These are phyloP conservation scores for Kandelia obovata DNA, from an alignment of 345 rosid species.

Conservation along the genomic window DNA sequence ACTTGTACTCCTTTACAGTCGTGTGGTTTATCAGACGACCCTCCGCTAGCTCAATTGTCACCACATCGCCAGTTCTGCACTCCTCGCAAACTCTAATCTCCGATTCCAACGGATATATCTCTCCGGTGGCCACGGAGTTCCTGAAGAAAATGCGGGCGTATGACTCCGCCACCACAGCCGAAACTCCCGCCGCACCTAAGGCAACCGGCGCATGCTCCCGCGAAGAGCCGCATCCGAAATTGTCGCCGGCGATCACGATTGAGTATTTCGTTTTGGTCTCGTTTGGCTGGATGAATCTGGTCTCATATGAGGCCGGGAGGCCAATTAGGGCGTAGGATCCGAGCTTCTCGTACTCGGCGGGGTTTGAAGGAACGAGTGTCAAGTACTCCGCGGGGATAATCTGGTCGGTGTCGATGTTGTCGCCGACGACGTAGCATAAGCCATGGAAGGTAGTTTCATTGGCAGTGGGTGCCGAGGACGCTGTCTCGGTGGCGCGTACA, in stretches of 20 bases:
- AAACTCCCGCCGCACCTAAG: slow-evolving; percentile 80
- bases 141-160: slow-evolving; percentile 89
- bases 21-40: slow-evolving; percentile 71
- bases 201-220: slow-evolving; percentile 97
- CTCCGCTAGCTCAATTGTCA: slow-evolving; percentile 61
- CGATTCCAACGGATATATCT: slow-evolving; percentile 71
- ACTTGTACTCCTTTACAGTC: slow-evolving; percentile 69
- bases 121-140: slow-evolving; percentile 86
- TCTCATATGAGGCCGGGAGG: slow-evolving; percentile 61
- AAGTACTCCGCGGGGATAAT: slow-evolving; percentile 90
- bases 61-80: slow-evolving; percentile 76
- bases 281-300: slow-evolving; percentile 55
- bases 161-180: slow-evolving; percentile 76
- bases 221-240: slow-evolving; percentile 93
- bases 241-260: slow-evolving; percentile 73
- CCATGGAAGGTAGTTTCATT: slow-evolving; percentile 55
- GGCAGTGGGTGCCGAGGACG: slow-evolving; percentile 13
- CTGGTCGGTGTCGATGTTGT: slow-evolving; percentile 96
- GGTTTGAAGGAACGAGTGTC: slow-evolving; percentile 85
- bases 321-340: slow-evolving; percentile 80
- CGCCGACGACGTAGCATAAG: slow-evolving; percentile 84
- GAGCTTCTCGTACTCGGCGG: slow-evolving; percentile 73
- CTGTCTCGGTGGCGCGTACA: slow-evolving; percentile 20
- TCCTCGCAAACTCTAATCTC: slow-evolving; percentile 82
- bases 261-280: slow-evolving; percentile 62